Percentiles rank a stretch among this genome's conserved stretches.
Conservation (phyloP, 108 stramenopile genomes). For the Parietichytrium sp. region DNA sequence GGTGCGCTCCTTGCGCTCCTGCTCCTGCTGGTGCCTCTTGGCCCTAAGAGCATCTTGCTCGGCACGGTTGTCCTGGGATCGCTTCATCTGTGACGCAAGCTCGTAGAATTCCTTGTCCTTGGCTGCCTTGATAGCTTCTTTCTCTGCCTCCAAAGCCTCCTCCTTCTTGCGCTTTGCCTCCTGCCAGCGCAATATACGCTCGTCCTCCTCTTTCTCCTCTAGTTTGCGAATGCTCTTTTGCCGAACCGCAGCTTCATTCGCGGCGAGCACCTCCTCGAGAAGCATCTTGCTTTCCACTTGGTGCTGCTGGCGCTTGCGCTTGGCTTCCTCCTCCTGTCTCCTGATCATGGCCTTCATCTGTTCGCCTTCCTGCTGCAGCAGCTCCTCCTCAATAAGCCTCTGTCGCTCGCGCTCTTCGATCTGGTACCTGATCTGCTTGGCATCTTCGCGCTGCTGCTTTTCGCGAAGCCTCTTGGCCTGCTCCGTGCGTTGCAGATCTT, state of each 20-base stretch:
- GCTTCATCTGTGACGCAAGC: constrained; percentile 35
- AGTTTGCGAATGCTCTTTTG: background rate
- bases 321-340: constrained; percentile 23
- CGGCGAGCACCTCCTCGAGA: constrained; percentile 26
- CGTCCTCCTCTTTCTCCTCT: constrained; percentile 37
- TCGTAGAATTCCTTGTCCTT: constrained; percentile 43
- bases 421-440: constrained; percentile 31
- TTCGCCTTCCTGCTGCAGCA: constrained; percentile 21
- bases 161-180: constrained; percentile 28
- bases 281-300: background rate
- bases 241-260: constrained; percentile 32
- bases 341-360: constrained; percentile 23
- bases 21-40: constrained; percentile 7
- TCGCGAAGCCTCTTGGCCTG: background rate
- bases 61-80: constrained; percentile 31
- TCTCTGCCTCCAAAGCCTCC: constrained; percentile 35
- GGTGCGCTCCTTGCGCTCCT: background rate
- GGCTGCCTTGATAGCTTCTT: background rate
- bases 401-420: constrained; percentile 13
- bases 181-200: constrained; percentile 24
- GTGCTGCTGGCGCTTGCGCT: background rate
- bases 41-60: constrained; percentile 39
- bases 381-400: background rate
- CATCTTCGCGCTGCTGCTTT: constrained; percentile 10
- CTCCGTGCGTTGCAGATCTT: constrained; percentile 37